Evolutionary conservation across 345 rosid genomes (phyloP).

Genomic region (Alliaria petiolata): DNA sequence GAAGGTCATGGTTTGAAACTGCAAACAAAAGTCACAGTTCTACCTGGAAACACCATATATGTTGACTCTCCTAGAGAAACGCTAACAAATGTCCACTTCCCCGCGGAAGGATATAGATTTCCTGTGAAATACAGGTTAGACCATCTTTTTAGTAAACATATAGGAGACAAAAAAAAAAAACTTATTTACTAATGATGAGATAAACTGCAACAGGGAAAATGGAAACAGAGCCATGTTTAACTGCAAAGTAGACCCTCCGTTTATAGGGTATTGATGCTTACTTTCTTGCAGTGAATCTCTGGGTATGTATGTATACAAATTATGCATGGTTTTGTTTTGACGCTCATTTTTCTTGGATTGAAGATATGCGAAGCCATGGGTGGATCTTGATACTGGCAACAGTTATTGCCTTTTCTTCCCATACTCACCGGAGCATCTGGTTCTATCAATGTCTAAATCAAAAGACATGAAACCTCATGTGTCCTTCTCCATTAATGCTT

Average conservation of each 20-base stretch:
- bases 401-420: constrained; percentile 80
- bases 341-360: constrained; percentile 18
- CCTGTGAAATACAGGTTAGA: constrained; percentile 73
- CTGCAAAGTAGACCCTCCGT: constrained; percentile 77
- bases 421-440: constrained; percentile 84
- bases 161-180: too few relatives aligned
- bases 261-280: constrained; percentile 58
- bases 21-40: constrained; percentile 63
- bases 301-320: background rate
- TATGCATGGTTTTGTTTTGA: background rate
- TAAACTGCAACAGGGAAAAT: constrained; percentile 41
- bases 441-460: constrained; percentile 45
- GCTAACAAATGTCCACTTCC: constrained; percentile 73
- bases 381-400: constrained; percentile 51
- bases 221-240: constrained; percentile 43
- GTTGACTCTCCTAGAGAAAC: constrained; percentile 72
- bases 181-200: background rate
- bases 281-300: background rate
- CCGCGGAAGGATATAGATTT: constrained; percentile 68
- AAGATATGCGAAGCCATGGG: constrained; percentile 86
- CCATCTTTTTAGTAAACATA: background rate
- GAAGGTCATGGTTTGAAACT: constrained; percentile 53
- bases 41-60: constrained; percentile 47
- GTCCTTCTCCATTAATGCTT: constrained; percentile 55
- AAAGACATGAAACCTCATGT: constrained; percentile 56